Evolutionary conservation across 1,284 basidiomycete species (phyloP).

Genomic region (Xerocomus nothofagi): DNA sequence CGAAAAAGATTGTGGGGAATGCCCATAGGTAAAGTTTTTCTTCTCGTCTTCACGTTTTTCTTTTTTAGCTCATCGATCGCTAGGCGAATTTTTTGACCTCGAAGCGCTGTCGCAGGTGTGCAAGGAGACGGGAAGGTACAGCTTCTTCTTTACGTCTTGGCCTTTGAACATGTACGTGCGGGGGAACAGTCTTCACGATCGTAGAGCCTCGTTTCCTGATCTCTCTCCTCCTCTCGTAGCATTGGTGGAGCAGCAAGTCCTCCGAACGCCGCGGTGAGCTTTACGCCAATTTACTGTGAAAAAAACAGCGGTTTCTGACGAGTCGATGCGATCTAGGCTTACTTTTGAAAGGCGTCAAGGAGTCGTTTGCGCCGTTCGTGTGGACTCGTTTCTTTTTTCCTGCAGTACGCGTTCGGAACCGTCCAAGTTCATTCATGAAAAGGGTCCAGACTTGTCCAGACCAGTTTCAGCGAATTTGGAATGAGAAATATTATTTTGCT

Average conservation of each 20-base stretch:
- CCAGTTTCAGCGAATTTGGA: background rate
- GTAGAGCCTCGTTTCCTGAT: background rate
- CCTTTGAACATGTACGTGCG: slow-evolving; percentile 62
- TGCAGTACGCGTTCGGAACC: background rate
- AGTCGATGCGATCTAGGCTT: slow-evolving; percentile 17
- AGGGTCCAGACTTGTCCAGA: no score
- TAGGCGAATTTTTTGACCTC: slow-evolving; percentile 70
- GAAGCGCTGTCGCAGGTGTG: slow-evolving; percentile 60
- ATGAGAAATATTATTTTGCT: slow-evolving; percentile 18
- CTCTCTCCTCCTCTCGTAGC: slow-evolving; percentile 30
- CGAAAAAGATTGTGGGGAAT: slow-evolving; percentile 73
- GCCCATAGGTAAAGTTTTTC: slow-evolving; percentile 55
- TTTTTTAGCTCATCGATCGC: background rate
- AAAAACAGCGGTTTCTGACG: slow-evolving; percentile 11
- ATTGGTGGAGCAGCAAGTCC: slow-evolving; percentile 68
- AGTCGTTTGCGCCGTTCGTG: background rate
- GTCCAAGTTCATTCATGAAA: no score
- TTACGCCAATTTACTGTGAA: background rate
- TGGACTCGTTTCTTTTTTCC: background rate
- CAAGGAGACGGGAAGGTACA: slow-evolving; percentile 57
- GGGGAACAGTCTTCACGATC: background rate
- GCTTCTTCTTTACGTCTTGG: slow-evolving; percentile 75
- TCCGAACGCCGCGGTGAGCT: slow-evolving; percentile 67
- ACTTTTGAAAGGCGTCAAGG: slow-evolving; percentile 23
- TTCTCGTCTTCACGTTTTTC: background rate